Percentiles rank a stretch among this genome's conserved stretches.
These are phyloP conservation scores for Penicillium bialowiezense DNA, from an alignment of 495 filamentous ascomycete species.

Conservation along the genomic window DNA sequence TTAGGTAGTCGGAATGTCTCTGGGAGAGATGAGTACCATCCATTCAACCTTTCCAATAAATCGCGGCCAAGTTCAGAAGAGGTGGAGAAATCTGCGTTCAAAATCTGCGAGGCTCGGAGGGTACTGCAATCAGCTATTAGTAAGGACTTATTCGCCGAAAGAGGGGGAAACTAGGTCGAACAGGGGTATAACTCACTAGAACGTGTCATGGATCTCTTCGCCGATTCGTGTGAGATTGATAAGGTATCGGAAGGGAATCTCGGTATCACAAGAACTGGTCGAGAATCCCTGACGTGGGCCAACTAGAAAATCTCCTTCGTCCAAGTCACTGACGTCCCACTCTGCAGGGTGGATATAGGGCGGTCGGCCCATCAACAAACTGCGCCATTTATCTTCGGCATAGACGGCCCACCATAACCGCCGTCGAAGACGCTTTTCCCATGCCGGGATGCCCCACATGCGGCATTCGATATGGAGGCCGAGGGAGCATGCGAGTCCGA, in stretches of 20 bases:
- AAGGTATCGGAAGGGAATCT: conserved; percentile 27
- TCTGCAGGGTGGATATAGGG: conserved; percentile 76
- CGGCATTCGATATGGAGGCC: conserved; percentile 85
- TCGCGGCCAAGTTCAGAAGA: conserved; percentile 27
- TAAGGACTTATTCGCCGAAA: not conserved
- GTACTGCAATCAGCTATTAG: conserved; percentile 24
- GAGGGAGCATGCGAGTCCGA: conserved; percentile 43
- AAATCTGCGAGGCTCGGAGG: conserved; percentile 29
- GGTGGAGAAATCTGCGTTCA: conserved; percentile 27
- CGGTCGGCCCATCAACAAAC: conserved; percentile 79
- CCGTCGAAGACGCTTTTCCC: conserved; percentile 81
- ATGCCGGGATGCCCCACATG: conserved; percentile 81
- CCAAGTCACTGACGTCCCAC: conserved; percentile 74
- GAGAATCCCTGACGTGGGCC: conserved; percentile 22
- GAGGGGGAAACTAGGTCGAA: not conserved
- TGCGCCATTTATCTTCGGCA: conserved; percentile 92
- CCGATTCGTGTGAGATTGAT: conserved; percentile 28
- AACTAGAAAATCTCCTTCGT: conserved; percentile 62
- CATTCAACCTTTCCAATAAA: conserved; percentile 28
- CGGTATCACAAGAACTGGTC: conserved; percentile 17
- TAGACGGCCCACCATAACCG: conserved; percentile 88
- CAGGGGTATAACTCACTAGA: conserved; percentile 25
- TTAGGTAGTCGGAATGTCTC: conserved; percentile 29
- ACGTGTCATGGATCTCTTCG: conserved; percentile 30
- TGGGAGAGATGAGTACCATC: conserved; percentile 29